phyloP scores from a whole-genome alignment of 2,329 filamentous ascomycete species.

The Sporothrix globosa region DNA sequence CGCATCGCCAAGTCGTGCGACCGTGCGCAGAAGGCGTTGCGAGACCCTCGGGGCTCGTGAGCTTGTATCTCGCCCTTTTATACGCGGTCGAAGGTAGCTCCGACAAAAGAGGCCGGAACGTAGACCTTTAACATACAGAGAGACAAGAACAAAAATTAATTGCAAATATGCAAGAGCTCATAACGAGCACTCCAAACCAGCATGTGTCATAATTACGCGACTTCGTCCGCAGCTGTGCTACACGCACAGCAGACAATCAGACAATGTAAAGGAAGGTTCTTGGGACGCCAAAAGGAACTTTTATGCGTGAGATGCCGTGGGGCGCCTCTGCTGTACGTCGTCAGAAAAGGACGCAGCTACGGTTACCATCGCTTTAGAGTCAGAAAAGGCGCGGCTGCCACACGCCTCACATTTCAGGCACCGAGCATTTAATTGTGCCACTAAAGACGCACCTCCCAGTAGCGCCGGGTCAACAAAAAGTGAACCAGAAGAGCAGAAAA shows the following conservation, averaged over 20 bases:
- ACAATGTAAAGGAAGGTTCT: too few relatives aligned
- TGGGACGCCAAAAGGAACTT: too few relatives aligned
- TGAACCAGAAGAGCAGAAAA: constrained; percentile 14
- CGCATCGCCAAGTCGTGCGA: constrained; percentile 54
- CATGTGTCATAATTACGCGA: too few relatives aligned
- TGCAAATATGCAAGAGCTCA: too few relatives aligned
- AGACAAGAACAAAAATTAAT: not conserved
- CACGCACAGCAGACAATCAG: too few relatives aligned
- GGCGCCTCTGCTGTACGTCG: not conserved
- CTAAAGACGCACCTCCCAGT: constrained; percentile 12
- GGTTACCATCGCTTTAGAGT: constrained; percentile 24
- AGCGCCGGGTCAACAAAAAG: constrained; percentile 32
- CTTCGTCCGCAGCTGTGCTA: too few relatives aligned
- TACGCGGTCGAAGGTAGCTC: not conserved
- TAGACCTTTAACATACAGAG: not conserved
- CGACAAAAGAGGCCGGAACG: too few relatives aligned
- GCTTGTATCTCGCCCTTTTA: not conserved
- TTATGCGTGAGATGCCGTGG: too few relatives aligned
- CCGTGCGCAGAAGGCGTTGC: constrained; percentile 47
- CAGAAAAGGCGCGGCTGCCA: not conserved
- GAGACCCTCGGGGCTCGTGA: constrained; percentile 28
- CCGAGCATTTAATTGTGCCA: not conserved
- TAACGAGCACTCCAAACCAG: too few relatives aligned
- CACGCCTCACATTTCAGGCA: constrained; percentile 31
- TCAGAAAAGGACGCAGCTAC: not conserved